Percentiles rank a stretch among this genome's conserved stretches.
Conservation (phyloP, 2,329 filamentous ascomycete genomes). For the Fusarium nanum region DNA sequence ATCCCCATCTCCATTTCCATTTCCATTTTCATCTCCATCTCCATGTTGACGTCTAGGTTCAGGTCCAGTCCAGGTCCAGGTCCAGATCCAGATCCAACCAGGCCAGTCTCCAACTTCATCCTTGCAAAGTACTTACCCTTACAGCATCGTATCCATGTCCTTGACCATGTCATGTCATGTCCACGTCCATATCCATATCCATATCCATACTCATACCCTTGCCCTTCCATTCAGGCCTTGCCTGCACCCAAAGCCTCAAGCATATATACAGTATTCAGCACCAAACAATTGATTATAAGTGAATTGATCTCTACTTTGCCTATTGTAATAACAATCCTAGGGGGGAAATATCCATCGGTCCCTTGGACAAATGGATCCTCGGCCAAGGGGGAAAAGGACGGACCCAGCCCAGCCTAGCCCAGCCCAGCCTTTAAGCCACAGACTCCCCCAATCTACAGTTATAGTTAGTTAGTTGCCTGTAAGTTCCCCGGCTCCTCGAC, state of each 20-base stretch:
- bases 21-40: neutral
- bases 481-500: neutral
- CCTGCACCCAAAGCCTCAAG: constrained; percentile 6
- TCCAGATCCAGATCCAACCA: neutral
- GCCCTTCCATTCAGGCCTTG: neutral
- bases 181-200: neutral
- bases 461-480: neutral
- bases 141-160: constrained; percentile 3
- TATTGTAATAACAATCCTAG: constrained; percentile 1
- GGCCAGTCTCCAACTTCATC: neutral
- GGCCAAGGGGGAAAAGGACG: neutral
- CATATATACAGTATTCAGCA: constrained; percentile 1
- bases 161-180: neutral
- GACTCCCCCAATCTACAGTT: neutral
- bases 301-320: neutral
- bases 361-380: constrained; percentile 5
- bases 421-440: constrained; percentile 20
- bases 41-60: neutral
- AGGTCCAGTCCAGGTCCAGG: neutral
- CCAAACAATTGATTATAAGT: constrained; percentile 14
- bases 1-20: neutral
- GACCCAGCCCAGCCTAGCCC: constrained; percentile 6
- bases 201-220: too few relatives aligned
- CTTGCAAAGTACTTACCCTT: neutral
- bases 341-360: neutral